These are phyloP conservation scores for Eutypella sp. DNA, from an alignment of 2,329 filamentous ascomycete genomes.

Conservation along the genomic window DNA sequence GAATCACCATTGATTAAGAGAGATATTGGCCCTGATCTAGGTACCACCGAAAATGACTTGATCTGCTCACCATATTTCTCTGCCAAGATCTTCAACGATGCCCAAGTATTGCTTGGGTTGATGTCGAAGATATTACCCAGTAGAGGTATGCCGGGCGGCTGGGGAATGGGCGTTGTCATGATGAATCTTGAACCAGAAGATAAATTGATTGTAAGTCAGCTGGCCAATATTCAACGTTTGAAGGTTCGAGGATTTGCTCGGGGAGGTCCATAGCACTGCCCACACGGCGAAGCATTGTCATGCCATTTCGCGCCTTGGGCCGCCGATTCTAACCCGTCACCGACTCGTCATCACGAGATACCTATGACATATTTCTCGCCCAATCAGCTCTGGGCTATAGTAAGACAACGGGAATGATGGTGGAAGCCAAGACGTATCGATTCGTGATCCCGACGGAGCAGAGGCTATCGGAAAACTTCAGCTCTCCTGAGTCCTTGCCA, in stretches of 20 bases:
- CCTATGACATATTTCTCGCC: neutral
- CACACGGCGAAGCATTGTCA: no score
- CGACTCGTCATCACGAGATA: no score
- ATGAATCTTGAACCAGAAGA: neutral
- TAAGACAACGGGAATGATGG: no score
- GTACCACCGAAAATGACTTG: constrained; percentile 8
- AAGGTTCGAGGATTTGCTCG: no score
- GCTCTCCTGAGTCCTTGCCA: neutral
- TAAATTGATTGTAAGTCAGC: neutral
- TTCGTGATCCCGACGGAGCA: neutral
- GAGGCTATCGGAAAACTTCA: neutral
- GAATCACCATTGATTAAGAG: neutral
- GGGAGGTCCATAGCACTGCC: no score
- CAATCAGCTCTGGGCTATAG: neutral
- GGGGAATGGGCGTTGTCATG: constrained; percentile 44
- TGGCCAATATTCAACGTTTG: neutral
- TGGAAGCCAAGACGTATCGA: neutral
- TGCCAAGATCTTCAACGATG: constrained; percentile 42
- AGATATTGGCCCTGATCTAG: no score
- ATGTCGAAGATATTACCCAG: constrained; percentile 49
- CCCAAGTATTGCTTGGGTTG: constrained; percentile 43
- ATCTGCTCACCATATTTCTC: constrained; percentile 37
- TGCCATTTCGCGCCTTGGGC: no score
- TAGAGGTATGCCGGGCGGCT: constrained; percentile 44
- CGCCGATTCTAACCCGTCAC: no score